Percentiles rank a stretch among this genome's conserved stretches.
These are phyloP conservation scores for Neobulgaria alba DNA, from an alignment of 2,329 filamentous ascomycete species.

Conservation along the genomic window DNA sequence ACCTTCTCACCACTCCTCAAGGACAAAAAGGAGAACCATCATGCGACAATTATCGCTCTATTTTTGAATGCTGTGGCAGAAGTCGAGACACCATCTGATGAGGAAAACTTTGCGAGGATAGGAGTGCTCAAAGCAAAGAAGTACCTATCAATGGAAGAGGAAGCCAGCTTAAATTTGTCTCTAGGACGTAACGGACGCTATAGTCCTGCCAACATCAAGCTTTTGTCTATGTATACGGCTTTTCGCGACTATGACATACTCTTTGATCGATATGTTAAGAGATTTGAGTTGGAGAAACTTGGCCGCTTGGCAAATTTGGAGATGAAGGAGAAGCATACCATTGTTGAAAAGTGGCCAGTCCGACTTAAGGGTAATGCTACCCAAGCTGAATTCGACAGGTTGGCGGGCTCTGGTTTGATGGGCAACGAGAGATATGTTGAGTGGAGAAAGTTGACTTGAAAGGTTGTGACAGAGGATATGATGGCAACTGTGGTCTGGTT, in stretches of 20 bases:
- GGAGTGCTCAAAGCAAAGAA: not conserved
- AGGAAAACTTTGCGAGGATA: too few species aligned
- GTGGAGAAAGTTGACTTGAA: not conserved
- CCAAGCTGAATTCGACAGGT: not conserved
- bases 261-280: not conserved
- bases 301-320: not conserved
- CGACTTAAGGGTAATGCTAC: not conserved
- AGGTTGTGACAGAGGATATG: too few species aligned
- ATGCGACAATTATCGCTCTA: not conserved
- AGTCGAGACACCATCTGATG: not conserved
- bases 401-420: not conserved
- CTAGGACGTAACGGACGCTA: too few species aligned
- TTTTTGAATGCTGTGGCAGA: not conserved
- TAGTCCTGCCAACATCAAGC: not conserved
- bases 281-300: not conserved
- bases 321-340: not conserved
- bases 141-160: too few species aligned
- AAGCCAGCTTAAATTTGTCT: too few species aligned
- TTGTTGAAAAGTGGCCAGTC: conserved; percentile 1
- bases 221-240: not conserved
- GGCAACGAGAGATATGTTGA: not conserved
- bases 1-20: not conserved
- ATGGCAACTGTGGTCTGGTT: too few species aligned
- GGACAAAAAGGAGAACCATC: not conserved
- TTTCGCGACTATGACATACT: not conserved